Evolutionary conservation across 176 grass and related monocot genomes (phyloP).

Genomic region (Alloteropsis semialata): DNA sequence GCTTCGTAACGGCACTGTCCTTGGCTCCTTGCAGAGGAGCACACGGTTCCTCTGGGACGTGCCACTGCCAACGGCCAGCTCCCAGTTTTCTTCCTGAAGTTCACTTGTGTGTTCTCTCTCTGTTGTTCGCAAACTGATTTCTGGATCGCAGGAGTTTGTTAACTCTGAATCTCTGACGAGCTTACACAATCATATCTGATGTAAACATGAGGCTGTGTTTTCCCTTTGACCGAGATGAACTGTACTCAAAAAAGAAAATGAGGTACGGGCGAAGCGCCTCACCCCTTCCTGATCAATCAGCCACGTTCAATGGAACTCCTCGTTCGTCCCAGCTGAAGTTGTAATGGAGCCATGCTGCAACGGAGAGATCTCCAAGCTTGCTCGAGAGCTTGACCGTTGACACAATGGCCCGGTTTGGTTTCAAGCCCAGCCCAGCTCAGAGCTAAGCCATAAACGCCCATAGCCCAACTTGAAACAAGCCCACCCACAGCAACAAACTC

Average conservation of each 20-base stretch:
- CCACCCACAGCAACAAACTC: background rate
- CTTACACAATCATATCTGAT: background rate
- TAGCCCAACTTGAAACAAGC: background rate
- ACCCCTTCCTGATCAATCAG: no score
- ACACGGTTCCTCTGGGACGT: background rate
- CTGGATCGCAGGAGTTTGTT: background rate
- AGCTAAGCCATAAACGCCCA: background rate
- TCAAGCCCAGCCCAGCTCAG: background rate
- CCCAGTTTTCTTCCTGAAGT: background rate
- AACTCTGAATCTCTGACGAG: background rate
- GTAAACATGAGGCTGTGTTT: background rate
- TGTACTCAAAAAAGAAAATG: background rate
- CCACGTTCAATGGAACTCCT: no score
- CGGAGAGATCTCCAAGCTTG: no score
- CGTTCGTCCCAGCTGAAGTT: no score
- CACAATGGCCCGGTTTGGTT: no score
- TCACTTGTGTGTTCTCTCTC: no score
- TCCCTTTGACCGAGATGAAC: background rate
- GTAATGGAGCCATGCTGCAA: no score
- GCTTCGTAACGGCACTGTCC: conserved; percentile 25
- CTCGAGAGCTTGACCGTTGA: no score
- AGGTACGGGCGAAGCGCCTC: background rate
- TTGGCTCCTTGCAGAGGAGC: background rate
- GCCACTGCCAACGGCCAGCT: background rate
- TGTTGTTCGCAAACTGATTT: background rate